Base-by-base conservation (phyloP, 345 rosid genomes). In the Arabis hirsuta region DNA sequence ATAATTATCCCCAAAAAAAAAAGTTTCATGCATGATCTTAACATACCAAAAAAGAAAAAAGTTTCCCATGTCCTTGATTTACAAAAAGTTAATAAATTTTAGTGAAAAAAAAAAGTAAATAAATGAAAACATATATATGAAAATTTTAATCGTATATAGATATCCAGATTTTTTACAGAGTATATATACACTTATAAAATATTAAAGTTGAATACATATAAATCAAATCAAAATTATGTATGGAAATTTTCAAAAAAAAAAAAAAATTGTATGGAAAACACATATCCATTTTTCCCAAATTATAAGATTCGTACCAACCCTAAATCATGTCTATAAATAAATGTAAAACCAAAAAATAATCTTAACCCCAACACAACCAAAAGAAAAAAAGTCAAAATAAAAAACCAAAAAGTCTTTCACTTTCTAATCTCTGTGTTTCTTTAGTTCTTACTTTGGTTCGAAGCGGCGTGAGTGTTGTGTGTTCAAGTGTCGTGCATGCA, bases 401-500 rank as follows among this genome's bases (percentile, higher is more conserved):
- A 63, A 27, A 45, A 12, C 12, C 14, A n/a, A 9, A 22, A 59
- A 74, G 67, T 73, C 65, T 47, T 73, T 51, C 31, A 43, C 52
- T 43, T 42, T 27, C 20, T 5, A 6, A 38, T 45, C 34, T 34
- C 31, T 62, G 54, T 6, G 44, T 46, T 12, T 39, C 4, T 10
- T 31, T 34, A 29, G 32, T 29, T n/a, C 1, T 24, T 16, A 54
- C 46, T 63, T 62, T 42, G 66, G 66, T 19, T 53, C 61, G 41
- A 81, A 80, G 89, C 87, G 91, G 85, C 74, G 88, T 77, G 89
- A 1, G 24, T 22, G 24, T 22, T 22, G 24, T 84, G 78, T 61
- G 26, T 41, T 16, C 77, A 81, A 82, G 87, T 87, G 85, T 85
- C 87, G 89, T 89, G 96, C 90, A 88, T 84, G 88, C 90, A 88